Percentiles rank a stretch among this genome's conserved stretches.
phyloP scores from a whole-genome alignment of 352 stramenopile species.

The Globisporangium perplexum region DNA sequence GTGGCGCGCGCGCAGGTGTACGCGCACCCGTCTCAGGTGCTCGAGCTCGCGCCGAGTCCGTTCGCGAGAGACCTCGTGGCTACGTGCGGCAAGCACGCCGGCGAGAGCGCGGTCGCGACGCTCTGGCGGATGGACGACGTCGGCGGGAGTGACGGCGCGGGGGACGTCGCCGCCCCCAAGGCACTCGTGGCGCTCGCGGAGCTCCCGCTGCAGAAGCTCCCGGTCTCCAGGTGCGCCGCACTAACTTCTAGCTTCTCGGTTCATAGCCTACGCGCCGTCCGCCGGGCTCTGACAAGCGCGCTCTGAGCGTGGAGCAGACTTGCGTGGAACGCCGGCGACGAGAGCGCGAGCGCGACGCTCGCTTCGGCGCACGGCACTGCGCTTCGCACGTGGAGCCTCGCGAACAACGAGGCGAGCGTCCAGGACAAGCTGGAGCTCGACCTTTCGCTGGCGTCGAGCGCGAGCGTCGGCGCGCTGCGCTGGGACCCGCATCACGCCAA shows the following conservation, averaged over 20 bases:
- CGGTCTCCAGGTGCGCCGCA: conserved; percentile 35
- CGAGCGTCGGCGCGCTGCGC: conserved; percentile 29
- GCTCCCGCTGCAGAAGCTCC: conserved; percentile 38
- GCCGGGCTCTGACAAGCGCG: not conserved
- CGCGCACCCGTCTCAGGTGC: conserved; percentile 37
- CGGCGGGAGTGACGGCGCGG: conserved; percentile 11
- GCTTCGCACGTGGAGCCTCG: conserved; percentile 49
- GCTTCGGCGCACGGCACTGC: conserved; percentile 38
- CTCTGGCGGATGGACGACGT: conserved; percentile 42
- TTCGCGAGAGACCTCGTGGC: conserved; percentile 42
- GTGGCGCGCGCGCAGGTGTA: conserved; percentile 37
- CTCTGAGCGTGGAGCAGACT: conserved; percentile 16
- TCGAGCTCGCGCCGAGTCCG: conserved; percentile 44
- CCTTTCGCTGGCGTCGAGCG: conserved; percentile 29
- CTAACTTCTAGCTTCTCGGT: too few relatives aligned
- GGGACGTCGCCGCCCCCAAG: conserved; percentile 10
- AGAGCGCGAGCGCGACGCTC: conserved; percentile 16
- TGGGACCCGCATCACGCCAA: conserved; percentile 85
- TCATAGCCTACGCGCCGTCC: too few relatives aligned
- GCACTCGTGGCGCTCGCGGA: conserved; percentile 27
- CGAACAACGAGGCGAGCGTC: conserved; percentile 22
- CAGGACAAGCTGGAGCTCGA: conserved; percentile 47
- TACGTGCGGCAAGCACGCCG: conserved; percentile 41
- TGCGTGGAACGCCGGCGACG: conserved; percentile 33
- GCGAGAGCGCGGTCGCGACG: conserved; percentile 26